Evolutionary conservation across 306 rosid species (phyloP).

Genomic region (Benincasa hispida): DNA sequence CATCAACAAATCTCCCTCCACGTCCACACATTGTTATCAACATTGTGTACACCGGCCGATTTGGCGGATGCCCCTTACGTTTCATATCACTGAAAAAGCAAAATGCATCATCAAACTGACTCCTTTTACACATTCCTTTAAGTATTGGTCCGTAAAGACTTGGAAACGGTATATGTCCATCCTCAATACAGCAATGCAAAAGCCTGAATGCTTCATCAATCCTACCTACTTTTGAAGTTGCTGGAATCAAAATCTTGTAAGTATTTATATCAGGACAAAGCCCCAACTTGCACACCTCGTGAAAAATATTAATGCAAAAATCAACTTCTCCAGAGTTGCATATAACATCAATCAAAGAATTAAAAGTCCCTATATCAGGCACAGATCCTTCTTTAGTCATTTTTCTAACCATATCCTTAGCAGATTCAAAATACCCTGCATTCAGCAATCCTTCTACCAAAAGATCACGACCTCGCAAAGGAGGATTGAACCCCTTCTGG

Average conservation of each 20-base stretch:
- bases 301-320: conserved; percentile 44
- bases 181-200: conserved; percentile 49
- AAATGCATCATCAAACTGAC: conserved; percentile 81
- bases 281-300: conserved; percentile 45
- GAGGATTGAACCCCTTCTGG: conserved; percentile 64
- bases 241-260: conserved; percentile 63
- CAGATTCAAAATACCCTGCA: conserved; percentile 62
- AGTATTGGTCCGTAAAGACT: conserved; percentile 66
- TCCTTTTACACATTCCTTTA: conserved; percentile 68
- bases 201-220: conserved; percentile 63
- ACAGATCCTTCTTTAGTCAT: conserved; percentile 51
- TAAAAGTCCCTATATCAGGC: conserved; percentile 66
- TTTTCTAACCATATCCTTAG: conserved; percentile 59
- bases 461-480: conserved; percentile 79
- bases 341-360: conserved; percentile 37
- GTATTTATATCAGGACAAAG: conserved; percentile 61
- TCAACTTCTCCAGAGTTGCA: conserved; percentile 50
- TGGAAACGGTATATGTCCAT: conserved; percentile 63
- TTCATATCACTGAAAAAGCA: conserved; percentile 90
- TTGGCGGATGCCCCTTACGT: conserved; percentile 78
- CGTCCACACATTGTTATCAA: conserved; percentile 82
- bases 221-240: conserved; percentile 40
- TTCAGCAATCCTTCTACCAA: conserved; percentile 69
- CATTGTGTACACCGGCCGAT: conserved; percentile 83
- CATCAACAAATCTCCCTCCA: conserved; percentile 68